Evolutionary conservation across 768 basidiomycete species (phyloP).

Genomic region (Calocera cornea): DNA sequence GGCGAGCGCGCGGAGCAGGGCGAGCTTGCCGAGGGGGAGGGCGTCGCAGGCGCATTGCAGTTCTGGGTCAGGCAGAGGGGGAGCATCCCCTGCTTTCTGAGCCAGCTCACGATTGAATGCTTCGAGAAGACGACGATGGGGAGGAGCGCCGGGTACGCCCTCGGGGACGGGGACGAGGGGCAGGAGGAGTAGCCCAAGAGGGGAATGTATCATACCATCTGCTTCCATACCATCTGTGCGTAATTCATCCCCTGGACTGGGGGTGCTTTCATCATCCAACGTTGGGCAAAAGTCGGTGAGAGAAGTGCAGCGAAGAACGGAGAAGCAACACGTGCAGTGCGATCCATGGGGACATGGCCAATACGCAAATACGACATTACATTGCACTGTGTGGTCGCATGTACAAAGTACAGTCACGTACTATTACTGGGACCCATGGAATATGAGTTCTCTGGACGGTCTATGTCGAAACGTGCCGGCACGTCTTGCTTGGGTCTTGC

Average conservation of each 20-base stretch:
- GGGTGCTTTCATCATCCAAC: too few relatives aligned
- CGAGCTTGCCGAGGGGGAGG: conserved; percentile 27
- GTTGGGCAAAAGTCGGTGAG: too few relatives aligned
- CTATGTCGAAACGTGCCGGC: too few relatives aligned
- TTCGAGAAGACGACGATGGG: conserved; percentile 57
- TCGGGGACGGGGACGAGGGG: background rate
- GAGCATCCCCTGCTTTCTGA: conserved; percentile 80
- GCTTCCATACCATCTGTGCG: background rate
- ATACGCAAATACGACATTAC: too few relatives aligned
- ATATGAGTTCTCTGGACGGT: too few relatives aligned
- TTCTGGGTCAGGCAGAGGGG: conserved; percentile 80
- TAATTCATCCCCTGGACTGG: background rate
- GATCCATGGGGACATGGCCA: too few relatives aligned
- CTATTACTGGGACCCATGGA: too few relatives aligned
- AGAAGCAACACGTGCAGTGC: too few relatives aligned
- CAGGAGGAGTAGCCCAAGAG: background rate
- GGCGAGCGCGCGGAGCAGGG: conserved; percentile 22
- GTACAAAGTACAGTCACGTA: too few relatives aligned
- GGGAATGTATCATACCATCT: background rate
- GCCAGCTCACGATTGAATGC: conserved; percentile 76
- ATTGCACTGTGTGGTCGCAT: too few relatives aligned
- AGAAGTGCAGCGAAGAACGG: too few relatives aligned
- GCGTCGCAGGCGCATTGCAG: conserved; percentile 53
- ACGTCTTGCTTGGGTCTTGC: too few relatives aligned
- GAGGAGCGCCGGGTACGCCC: background rate